Evolutionary conservation across 208 protist species (phyloP), one percentile per base, ranked within the genome.

Genomic region (Trypanosoma brucei): DNA sequence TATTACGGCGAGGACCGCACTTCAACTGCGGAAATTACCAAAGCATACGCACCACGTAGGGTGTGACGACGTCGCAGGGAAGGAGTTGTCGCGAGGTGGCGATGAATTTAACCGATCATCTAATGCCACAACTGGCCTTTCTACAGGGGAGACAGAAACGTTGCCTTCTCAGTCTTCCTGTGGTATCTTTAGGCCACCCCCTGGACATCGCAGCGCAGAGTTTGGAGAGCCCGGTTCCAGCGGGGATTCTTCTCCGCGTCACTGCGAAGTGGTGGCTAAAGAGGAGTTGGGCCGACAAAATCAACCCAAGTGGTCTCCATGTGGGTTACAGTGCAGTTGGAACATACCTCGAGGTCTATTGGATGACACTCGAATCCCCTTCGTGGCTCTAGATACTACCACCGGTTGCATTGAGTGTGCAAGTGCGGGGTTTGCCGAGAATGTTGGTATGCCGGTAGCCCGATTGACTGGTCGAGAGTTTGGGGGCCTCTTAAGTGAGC

Each of bases 51-150:
- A 46, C 42, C 42, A 14, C 8, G 8, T 46, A 11, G 42, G 11
- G 6, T 6, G 11, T 6, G 42, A 11, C 11, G 11, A 11, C 42
- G 8, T 11, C 42, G 42, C 6, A 14, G 42, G 8, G 8, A 14
- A 6, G 35, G 46, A 45, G 40, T 3, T 40, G 35, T 60, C n/a
- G n/a, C 2, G 4, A 2, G 14, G 36, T 5, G 30, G 54, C 9
- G 37, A 40, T 36, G 62, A 66, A 6, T 46, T 11, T 6, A 46
- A 46, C 42, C 42, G 42, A 46, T 14, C 42, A 46, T 46, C 42
- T 11, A 11, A 11, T 46, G 42, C 8, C 6, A 46, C 42, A 11
- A 46, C 42, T 6, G 42, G 8, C 8, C 11, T 46, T 46, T 46
- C 42, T 6, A 46, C 42, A 46, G 42, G 42, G 8, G 8, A 14